These are phyloP conservation scores for Xylaria sp. DNA, from an alignment of 2,329 filamentous ascomycete species.

Conservation along the genomic window DNA sequence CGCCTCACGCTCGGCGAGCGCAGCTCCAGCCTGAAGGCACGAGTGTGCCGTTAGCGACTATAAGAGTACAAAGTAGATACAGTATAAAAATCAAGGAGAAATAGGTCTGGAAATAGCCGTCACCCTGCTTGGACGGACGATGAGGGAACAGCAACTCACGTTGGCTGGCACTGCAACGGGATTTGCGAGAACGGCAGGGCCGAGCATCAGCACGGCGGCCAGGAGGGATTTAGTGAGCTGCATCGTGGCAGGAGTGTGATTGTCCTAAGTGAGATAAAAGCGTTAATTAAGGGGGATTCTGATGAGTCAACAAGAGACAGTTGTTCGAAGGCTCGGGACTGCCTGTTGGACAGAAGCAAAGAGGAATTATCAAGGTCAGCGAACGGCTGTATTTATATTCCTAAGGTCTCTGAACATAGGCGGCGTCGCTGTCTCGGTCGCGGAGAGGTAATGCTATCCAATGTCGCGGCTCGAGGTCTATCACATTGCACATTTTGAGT, in stretches of 20 bases:
- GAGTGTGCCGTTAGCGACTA: conserved; percentile 2
- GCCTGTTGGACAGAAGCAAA: conserved; percentile 3
- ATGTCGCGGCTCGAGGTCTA: background rate
- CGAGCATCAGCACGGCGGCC: conserved; percentile 41
- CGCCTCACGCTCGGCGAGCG: conserved; percentile 19
- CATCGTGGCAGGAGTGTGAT: conserved; percentile 32
- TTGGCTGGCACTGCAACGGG: conserved; percentile 27
- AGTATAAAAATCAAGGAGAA: background rate
- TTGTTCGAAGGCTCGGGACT: conserved; percentile 16
- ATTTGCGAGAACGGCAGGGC: conserved; percentile 39
- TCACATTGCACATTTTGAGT: conserved; percentile 23
- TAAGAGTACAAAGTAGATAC: background rate
- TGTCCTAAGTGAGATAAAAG: background rate
- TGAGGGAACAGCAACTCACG: conserved; percentile 16
- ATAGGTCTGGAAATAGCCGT: background rate
- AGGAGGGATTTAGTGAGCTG: conserved; percentile 42
- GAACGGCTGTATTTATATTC: conserved; percentile 22
- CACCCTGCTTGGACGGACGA: background rate
- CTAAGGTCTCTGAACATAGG: background rate
- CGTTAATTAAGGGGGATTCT: background rate
- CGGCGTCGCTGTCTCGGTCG: background rate
- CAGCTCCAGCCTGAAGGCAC: conserved; percentile 4
- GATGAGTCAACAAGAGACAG: background rate
- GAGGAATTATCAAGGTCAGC: background rate
- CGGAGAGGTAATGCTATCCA: too few species aligned